Evolutionary conservation across 352 stramenopile species (phyloP), one percentile per base, ranked within the genome.

Genomic region (Phytophthora macrochlamydospora): DNA sequence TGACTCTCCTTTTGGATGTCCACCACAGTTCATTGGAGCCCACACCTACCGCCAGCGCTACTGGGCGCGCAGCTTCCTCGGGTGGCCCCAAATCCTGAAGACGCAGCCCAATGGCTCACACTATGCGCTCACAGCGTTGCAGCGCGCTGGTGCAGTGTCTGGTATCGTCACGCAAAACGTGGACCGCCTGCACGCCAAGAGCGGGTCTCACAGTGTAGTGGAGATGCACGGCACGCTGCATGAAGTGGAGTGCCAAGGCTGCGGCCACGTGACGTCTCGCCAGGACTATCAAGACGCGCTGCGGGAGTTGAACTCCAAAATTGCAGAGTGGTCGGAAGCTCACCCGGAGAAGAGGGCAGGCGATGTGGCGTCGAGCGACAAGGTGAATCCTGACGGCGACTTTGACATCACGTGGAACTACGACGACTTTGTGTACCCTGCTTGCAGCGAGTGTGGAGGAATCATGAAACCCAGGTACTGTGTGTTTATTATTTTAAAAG

Each of bases 131-230:
- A 89, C 97, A 2, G 54, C 64, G 29, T 73, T 99, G 28, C 87
- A 95, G 65, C 75, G 66, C 12, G 50, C 46, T 11, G 67, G 62
- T 0, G 61, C 81, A 2, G 60, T 93, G 30, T 76, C 73, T 0
- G 75, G 83, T 44, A 85, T 99, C 24, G 81, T 99, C 37, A 99
- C 97, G 11, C 97, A 99, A 78, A 99, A 99, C 71, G 97, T 99
- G n/a, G 97, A 99, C 73, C 78, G 80, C 0, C 77, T 99, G 52
- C 97, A 99, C 79, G 77, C 87, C 11, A 92, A 91, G 64, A 97
- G 92, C 29, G 97, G 96, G 7, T 89, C 86, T 5, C 60, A 73
- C 28, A 80, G 94, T 42, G 93, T 99, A 28, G 78, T 98, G 6
- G 93, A 99, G 73, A 83, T 99, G 42, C 97, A 99, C 71, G 97